These are phyloP conservation scores for Sordariomycetes sp. DNA, from an alignment of 2,329 filamentous ascomycete species.

Conservation along the genomic window DNA sequence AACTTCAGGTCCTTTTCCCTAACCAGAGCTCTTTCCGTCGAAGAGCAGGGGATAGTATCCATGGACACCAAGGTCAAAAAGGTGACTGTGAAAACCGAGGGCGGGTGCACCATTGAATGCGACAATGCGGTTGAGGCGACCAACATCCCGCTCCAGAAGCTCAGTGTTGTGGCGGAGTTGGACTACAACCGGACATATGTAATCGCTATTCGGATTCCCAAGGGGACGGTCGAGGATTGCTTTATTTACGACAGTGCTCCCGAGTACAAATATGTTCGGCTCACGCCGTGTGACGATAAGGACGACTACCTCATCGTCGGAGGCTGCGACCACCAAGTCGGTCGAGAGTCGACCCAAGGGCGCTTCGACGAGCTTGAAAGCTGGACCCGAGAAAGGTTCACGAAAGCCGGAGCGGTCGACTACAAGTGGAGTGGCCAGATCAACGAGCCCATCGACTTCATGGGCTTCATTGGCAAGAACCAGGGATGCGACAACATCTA, in stretches of 20 bases:
- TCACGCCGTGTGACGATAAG: constrained; percentile 36
- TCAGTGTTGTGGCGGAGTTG: constrained; percentile 36
- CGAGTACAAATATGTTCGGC: constrained; percentile 38
- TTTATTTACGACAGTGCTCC: constrained; percentile 42
- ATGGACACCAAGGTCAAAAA: constrained; percentile 5
- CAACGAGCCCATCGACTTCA: constrained; percentile 38
- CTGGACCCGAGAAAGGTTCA: constrained; percentile 39
- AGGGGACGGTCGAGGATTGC: constrained; percentile 35
- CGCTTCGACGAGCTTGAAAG: constrained; percentile 35
- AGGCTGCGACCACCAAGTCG: constrained; percentile 45
- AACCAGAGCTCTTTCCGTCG: constrained; percentile 30
- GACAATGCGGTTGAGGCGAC: constrained; percentile 38
- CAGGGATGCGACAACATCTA: constrained; percentile 35
- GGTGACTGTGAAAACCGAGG: constrained; percentile 30
- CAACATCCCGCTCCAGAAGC: constrained; percentile 39
- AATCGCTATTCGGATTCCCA: constrained; percentile 39
- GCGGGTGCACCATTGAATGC: constrained; percentile 31
- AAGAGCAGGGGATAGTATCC: constrained; percentile 31
- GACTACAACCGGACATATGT: constrained; percentile 41
- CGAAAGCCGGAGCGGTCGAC: constrained; percentile 31
- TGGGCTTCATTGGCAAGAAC: constrained; percentile 43
- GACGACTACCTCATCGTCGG: constrained; percentile 42
- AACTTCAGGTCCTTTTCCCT: constrained; percentile 39
- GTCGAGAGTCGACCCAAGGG: constrained; percentile 28
- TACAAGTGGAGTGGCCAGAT: constrained; percentile 46